A percentile compares a stretch with the other conserved stretches of the same genome.
phyloP scores from a whole-genome alignment of 2,329 filamentous ascomycete species.

The Calycina herbarum region DNA sequence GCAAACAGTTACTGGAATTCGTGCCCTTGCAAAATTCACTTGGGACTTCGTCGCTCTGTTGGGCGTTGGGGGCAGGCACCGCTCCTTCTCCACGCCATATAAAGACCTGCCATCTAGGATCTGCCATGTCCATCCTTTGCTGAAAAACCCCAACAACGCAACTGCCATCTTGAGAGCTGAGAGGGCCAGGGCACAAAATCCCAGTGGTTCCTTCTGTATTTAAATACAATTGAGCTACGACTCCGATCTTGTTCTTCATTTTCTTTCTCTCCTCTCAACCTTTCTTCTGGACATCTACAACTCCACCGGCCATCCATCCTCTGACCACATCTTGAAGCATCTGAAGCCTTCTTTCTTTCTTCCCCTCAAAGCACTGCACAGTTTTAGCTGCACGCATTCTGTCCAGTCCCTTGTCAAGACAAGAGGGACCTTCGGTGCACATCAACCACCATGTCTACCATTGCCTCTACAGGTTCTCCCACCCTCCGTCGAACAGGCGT shows the following conservation, averaged over 20 bases:
- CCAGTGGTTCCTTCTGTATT: constrained; percentile 34
- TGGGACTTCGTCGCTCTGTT: background rate
- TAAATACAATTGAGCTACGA: constrained; percentile 35
- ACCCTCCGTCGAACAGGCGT: constrained; percentile 40
- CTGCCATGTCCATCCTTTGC: background rate
- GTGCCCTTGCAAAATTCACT: too few relatives aligned
- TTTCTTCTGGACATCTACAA: constrained; percentile 28
- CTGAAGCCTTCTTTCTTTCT: constrained; percentile 3
- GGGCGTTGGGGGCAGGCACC: background rate
- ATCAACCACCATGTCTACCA: constrained; percentile 43
- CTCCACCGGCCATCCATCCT: constrained; percentile 32
- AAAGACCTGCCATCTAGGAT: background rate
- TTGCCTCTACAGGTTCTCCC: constrained; percentile 45
- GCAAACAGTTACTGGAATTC: too few relatives aligned
- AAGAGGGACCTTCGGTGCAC: constrained; percentile 6
- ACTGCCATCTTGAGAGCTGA: constrained; percentile 11
- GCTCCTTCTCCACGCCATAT: background rate
- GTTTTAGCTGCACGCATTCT: constrained; percentile 11
- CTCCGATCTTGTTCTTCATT: constrained; percentile 35
- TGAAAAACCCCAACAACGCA: background rate
- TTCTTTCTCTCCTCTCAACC: constrained; percentile 24
- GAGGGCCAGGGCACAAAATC: constrained; percentile 10
- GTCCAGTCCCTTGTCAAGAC: constrained; percentile 30
- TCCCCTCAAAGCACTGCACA: background rate
- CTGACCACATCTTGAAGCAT: constrained; percentile 18